Evolutionary conservation across 2,329 filamentous ascomycete genomes (phyloP), one percentile per base, ranked within the genome.

Genomic region (Aschersonia sp.): DNA sequence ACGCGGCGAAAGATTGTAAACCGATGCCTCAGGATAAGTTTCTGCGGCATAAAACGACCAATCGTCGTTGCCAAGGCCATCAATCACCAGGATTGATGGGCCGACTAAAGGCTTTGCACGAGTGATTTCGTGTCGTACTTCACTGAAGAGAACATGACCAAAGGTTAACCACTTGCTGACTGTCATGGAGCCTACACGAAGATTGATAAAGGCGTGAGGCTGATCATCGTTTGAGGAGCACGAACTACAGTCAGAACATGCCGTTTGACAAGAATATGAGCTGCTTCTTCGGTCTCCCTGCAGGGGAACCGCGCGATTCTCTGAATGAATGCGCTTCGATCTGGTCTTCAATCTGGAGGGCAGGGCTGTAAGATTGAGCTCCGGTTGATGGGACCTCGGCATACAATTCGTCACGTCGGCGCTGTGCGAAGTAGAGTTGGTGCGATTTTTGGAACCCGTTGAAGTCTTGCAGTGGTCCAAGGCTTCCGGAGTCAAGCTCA

Each of bases 151-250:
- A 0, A 90, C 84, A 55, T 87, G 82, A 1, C 86, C 86, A 60
- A 90, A 90, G 0, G 83, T 87, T 30, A 92, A 75, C 86, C 85
- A 92, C 59, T 89, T 89, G 70, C 83, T 88, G 30, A 88, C 86
- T 51, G 86, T 88, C 70, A 92, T 80, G 2, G 85, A 87, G 5
- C 83, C 85, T 12, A 87, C 81, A 2, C 86, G 75, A 29, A 92
- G 73, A 57, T 88, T 87, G 51, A 87, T 83, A 59, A 83, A 81
- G 0, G 79, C 76, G 22, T 83, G 64, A 2, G 81, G 78, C 2
- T 80, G 79, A 50, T 74, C 77, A 52, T 79, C 75, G 14, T 76
- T 71, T 0, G 72, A 73, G 2, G 67, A 63, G 44, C 62, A 66
- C 49, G 70, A 74, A 54, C 69, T 68, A 47, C 64, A 63, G 41